These are phyloP conservation scores for Fusarium sp. DNA, from an alignment of 2,329 filamentous ascomycete species.

Conservation along the genomic window DNA sequence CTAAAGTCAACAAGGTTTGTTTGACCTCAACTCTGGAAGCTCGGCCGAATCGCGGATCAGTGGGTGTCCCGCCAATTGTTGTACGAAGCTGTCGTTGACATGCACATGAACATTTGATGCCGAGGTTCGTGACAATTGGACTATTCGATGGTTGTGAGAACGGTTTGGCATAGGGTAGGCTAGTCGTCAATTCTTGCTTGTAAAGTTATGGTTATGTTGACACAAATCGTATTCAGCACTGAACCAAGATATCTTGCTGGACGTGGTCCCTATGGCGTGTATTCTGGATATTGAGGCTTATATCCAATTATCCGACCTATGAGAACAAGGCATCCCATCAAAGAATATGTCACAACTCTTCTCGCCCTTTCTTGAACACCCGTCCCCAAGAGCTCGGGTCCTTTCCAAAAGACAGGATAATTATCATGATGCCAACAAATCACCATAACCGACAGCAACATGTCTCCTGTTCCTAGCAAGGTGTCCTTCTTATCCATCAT, in stretches of 20 bases:
- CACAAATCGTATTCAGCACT: too few relatives aligned
- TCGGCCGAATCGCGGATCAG: neutral
- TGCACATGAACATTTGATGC: neutral
- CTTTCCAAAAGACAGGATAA: conserved; percentile 41
- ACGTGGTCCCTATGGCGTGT: conserved; percentile 1
- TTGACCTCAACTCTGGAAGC: neutral
- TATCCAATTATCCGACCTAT: conserved; percentile 16
- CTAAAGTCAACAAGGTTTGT: neutral
- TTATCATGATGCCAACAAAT: conserved; percentile 41
- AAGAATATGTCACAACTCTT: conserved; percentile 23
- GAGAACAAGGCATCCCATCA: conserved; percentile 20
- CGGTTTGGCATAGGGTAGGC: too few relatives aligned
- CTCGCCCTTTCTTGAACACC: conserved; percentile 9
- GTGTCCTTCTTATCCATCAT: conserved; percentile 37
- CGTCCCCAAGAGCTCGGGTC: conserved; percentile 30
- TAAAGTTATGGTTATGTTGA: too few relatives aligned
- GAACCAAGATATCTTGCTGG: too few relatives aligned
- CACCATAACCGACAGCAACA: conserved; percentile 38
- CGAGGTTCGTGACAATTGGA: neutral
- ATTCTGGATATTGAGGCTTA: conserved; percentile 17
- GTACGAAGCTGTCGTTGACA: neutral
- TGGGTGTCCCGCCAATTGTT: neutral
- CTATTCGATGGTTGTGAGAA: too few relatives aligned
- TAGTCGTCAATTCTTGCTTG: too few relatives aligned
- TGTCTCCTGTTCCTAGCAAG: conserved; percentile 9